Base-by-base conservation (phyloP, 2,329 filamentous ascomycete species). In the Zasmidium angulare region DNA sequence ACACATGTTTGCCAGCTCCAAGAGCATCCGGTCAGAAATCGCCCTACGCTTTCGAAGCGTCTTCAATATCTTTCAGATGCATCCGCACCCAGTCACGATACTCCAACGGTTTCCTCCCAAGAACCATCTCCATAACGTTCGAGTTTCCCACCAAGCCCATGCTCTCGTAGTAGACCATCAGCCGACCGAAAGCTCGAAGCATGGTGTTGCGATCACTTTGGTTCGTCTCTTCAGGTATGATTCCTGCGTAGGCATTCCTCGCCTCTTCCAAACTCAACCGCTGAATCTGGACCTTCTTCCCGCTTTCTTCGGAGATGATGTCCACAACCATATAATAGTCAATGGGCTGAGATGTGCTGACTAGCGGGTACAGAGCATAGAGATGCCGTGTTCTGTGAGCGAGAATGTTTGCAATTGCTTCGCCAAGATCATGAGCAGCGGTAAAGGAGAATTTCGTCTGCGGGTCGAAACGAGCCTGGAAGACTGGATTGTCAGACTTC, bases 291-390 rank as follows among this genome's bases (percentile, higher is more conserved):
- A 72, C 60, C 17, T 68, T 51, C 58, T 68, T 73, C 6, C 68
- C 70, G 22, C 71, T 65, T 47, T 56, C 66, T 29, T 64, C 52
- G 1, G 55, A 52, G 10, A 69, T 59, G 19, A 69, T 63, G 1
- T 2, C 14, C 43, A 69, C 50, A 6, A 62, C 62, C 2, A 71
- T 63, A 3, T 40, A 50, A 55, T 71, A 71, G 1, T 58, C 20
- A 17, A 66, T 46, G 14, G 60, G 53, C 7, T 46, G 21, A 1
- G 67, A 63, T 1, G 68, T 71, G 2, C 40, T 29, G 1, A 68
- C 63, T 3, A 72, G 56, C 52, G 68, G 66, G 60, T 74, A 72
- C 24, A 64, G 55, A 2, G 71, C 72, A 50, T 64, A 68, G 17
- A 63, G 68, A 58, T 73, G 70, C 31, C 60, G 66, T 49, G 73